Percentiles rank a stretch among this genome's conserved stretches.
Evolutionary conservation across 148 eudicot species (phyloP).

Genomic region (Agrostemma githago): DNA sequence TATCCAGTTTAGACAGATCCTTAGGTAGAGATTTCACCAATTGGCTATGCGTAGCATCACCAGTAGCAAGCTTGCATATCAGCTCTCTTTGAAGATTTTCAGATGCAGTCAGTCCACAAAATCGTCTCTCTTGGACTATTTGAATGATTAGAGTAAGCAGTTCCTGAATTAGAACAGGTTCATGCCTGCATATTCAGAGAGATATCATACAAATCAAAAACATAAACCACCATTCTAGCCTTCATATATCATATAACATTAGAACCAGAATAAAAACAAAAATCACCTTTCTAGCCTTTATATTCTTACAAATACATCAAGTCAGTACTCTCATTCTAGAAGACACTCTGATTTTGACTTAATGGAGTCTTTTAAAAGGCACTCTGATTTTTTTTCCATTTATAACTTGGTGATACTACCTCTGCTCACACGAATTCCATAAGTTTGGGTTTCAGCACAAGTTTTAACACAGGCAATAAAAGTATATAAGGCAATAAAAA

Average conservation of each 20-base stretch:
- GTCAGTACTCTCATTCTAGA: background rate
- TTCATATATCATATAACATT: background rate
- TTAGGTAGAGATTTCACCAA: slow-evolving; percentile 80
- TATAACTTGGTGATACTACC: too few species aligned
- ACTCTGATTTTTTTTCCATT: background rate
- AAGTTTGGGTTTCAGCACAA: background rate
- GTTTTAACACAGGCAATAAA: too few species aligned
- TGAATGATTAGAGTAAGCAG: slow-evolving; percentile 81
- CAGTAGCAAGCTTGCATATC: slow-evolving; percentile 75
- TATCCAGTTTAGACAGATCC: slow-evolving; percentile 60
- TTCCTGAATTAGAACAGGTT: slow-evolving; percentile 74
- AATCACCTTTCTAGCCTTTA: background rate
- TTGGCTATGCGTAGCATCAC: slow-evolving; percentile 91
- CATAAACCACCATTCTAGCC: background rate
- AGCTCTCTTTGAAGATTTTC: slow-evolving; percentile 85
- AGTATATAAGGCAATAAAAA: too few species aligned
- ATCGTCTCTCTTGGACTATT: slow-evolving; percentile 87
- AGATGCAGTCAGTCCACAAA: slow-evolving; percentile 61
- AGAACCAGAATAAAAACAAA: background rate
- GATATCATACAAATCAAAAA: background rate
- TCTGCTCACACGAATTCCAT: background rate
- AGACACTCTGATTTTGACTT: background rate
- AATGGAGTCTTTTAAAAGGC: background rate
- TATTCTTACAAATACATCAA: background rate
- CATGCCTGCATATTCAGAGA: slow-evolving; percentile 57